phyloP scores from a whole-genome alignment of 495 filamentous ascomycete genomes.

The Acidomyces sp. region DNA sequence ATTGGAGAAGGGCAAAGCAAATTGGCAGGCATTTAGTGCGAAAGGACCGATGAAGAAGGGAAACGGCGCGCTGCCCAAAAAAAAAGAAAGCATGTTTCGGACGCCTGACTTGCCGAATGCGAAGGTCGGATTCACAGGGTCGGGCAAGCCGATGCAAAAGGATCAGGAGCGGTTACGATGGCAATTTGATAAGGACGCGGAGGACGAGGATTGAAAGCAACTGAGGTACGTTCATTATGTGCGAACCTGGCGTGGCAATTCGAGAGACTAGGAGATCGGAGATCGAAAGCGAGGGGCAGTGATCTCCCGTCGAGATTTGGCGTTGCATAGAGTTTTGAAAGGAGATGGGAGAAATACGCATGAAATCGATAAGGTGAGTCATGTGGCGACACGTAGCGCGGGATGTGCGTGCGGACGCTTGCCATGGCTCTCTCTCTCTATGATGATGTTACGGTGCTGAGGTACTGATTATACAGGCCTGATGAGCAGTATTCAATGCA shows the following conservation, averaged over 20 bases:
- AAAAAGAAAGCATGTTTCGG: slow-evolving; percentile 96
- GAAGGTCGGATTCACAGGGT: slow-evolving; percentile 87
- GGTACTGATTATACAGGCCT: too few species aligned
- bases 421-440: too few species aligned
- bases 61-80: slow-evolving; percentile 39
- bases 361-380: too few species aligned
- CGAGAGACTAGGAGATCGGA: too few species aligned
- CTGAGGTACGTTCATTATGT: slow-evolving; percentile 19
- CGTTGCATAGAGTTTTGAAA: too few species aligned
- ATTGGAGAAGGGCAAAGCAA: slow-evolving; percentile 77
- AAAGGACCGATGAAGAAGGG: slow-evolving; percentile 53
- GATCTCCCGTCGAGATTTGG: too few species aligned
- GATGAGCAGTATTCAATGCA: too few species aligned
- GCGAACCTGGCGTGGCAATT: neutral
- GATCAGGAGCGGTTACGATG: slow-evolving; percentile 72
- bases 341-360: too few species aligned
- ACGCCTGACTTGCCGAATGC: slow-evolving; percentile 38
- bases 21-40: slow-evolving; percentile 81
- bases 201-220: slow-evolving; percentile 57
- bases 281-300: too few species aligned
- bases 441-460: too few species aligned
- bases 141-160: slow-evolving; percentile 87
- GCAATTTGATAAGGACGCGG: slow-evolving; percentile 56
- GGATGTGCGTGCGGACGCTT: too few species aligned
- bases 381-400: too few species aligned